Percentiles rank a stretch among this genome's conserved stretches.
These are phyloP conservation scores for Gymnopilus junonius DNA, from an alignment of 768 basidiomycete species.

Conservation along the genomic window DNA sequence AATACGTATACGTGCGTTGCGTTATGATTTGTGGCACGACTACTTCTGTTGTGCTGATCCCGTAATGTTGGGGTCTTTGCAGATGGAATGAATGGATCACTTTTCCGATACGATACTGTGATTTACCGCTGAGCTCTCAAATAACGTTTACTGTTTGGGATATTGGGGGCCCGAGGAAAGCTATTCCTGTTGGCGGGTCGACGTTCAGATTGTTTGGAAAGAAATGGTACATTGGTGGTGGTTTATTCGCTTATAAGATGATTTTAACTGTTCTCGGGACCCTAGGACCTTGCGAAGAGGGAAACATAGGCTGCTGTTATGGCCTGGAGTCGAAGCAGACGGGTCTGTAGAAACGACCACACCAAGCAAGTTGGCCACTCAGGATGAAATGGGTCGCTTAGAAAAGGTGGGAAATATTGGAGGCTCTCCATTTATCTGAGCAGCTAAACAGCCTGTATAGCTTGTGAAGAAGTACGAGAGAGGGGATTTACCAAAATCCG, in stretches of 20 bases:
- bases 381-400: slow-evolving; percentile 94
- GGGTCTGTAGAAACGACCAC: slow-evolving; percentile 81
- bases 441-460: slow-evolving; percentile 34
- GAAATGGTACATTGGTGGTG: slow-evolving; percentile 68
- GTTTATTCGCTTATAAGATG: neutral
- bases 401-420: slow-evolving; percentile 68
- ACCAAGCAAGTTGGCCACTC: slow-evolving; percentile 79
- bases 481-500: slow-evolving; percentile 90
- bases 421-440: neutral
- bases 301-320: slow-evolving; percentile 86
- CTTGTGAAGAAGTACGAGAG: slow-evolving; percentile 96
- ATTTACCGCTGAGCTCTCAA: slow-evolving; percentile 88
- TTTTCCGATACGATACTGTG: slow-evolving; percentile 90
- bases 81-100: slow-evolving; percentile 98
- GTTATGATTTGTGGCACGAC: neutral
- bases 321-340: slow-evolving; percentile 86
- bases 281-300: slow-evolving; percentile 84
- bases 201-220: slow-evolving; percentile 91
- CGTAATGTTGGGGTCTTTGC: neutral
- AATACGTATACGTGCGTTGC: slow-evolving; percentile 69
- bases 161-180: slow-evolving; percentile 80
- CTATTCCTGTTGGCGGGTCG: slow-evolving; percentile 87
- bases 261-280: neutral
- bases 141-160: slow-evolving; percentile 97
- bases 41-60: neutral